Evolutionary conservation across 352 stramenopile species (phyloP), one percentile per base, ranked within the genome.

Genomic region (Phytophthora capsici): DNA sequence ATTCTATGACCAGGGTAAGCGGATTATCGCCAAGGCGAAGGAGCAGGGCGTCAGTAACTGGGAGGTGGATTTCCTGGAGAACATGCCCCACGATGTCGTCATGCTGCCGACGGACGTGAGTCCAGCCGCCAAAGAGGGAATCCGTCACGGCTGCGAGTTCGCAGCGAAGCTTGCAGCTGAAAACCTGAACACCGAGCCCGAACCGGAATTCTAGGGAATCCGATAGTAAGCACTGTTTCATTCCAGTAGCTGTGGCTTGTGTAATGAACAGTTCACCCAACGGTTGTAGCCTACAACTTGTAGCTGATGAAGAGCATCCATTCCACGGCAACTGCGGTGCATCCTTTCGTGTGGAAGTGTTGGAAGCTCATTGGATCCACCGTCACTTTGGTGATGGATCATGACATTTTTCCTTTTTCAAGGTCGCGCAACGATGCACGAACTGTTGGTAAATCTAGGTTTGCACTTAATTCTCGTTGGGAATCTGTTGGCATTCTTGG

Each of bases 21-120:
- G 56, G 8, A 57, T 71, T 36, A 61, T 71, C 36, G 41, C 56
- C 1, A 66, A 66, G 16, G 63, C 48, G 2, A 57, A 71, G 43
- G 20, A 66, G 16, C 63, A 66, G 28, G 56, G 63, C 4, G 56
- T 66, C 32, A 57, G 37, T 13, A 71, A 71, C 12, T 66, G 57
- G 63, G 56, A 67, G 10, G 56, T 71, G 1, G 63, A 71, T n/a
- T 44, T 67, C 3, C 44, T 70, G 1, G 55, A 66, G 37, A 70
- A 70, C 30, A 70, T 70, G 55, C 63, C 55, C 9, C 55, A 70
- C 55, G 63, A 70, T 17, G 55, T 51, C 8, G 63, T 70, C 22
- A 70, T 70, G 63, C 41, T 70, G 1, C 63, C 63, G n/a, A 66
- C 55, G 1, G 36, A 66, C n/a, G 49, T 71, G 13, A 62, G 56